Conservation (phyloP, 768 basidiomycete species). For the Agaricus subrufescens region DNA sequence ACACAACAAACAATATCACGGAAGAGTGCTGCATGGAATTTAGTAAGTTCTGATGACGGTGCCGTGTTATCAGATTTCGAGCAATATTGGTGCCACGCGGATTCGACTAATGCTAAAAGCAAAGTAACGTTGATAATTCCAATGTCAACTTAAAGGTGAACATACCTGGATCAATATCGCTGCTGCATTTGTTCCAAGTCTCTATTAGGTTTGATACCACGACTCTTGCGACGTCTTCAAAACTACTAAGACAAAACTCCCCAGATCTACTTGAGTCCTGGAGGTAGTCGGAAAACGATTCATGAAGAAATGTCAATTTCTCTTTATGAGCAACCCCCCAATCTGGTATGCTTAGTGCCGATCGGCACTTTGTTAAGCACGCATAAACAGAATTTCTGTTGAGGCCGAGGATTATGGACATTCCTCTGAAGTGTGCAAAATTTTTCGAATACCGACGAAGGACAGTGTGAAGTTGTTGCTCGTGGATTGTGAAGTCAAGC, state of each 20-base stretch:
- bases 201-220: not conserved
- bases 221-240: not conserved
- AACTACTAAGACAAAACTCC: constrained; percentile 9
- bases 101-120: too few relatives aligned
- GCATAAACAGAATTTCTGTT: not conserved
- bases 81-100: too few relatives aligned
- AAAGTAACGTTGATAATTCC: too few relatives aligned
- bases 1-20: too few relatives aligned
- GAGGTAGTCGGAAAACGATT: constrained; percentile 30
- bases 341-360: not conserved
- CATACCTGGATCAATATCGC: too few relatives aligned
- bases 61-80: too few relatives aligned
- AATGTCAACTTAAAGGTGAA: too few relatives aligned
- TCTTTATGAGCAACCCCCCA: not conserved
- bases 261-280: not conserved
- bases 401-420: not conserved
- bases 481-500: too few relatives aligned
- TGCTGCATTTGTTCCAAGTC: too few relatives aligned
- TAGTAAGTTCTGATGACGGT: too few relatives aligned
- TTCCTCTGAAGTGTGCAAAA: not conserved
- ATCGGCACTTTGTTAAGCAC: not conserved
- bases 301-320: constrained; percentile 14
- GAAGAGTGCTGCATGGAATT: too few relatives aligned
- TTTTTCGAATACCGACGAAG: not conserved
- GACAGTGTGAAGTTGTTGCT: too few relatives aligned